Base-by-base conservation (phyloP, 306 rosid species). In the Ceratonia siliqua region DNA sequence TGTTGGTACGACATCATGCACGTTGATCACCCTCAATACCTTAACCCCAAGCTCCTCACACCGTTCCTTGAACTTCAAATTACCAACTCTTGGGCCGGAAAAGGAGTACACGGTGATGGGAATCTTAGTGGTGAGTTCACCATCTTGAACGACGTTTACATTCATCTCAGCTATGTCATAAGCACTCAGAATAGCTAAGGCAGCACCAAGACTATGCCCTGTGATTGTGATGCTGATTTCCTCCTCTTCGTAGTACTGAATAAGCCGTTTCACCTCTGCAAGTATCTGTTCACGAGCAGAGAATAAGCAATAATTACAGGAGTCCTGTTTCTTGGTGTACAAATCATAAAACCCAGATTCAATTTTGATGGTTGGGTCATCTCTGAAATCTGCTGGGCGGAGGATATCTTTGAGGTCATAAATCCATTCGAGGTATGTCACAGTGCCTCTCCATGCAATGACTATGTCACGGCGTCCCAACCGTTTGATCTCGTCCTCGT, bases 71-170 rank as follows among this genome's bases (percentile, higher is more conserved):
- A 91, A 88, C 39, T 46, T 80, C 20, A 89, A 67, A 20, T 91
- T 91, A 45, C 96, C 96, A 12, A 88, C 96, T 25, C 94, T 68
- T 0, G 94, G 96, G 2, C 96, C 94, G 0, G 85, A 81, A 9
- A 91, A 88, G 1, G 93, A 91, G 48, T 41, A 87, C 10, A 88
- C 96, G 0, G 93, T 85, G 12, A 88, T 24, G 0, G 92, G 96
- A 48, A 66, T 78, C 43, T 21, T 71, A 0, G 10, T 14, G 5
- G 22, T 15, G 2, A 4, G 0, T 5, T 49, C 48, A 15, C 14
- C 18, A 1, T 54, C 58, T 18, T 27, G 5, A 3, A 73, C 48
- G 0, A 45, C 43, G 62, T 90, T 85, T 1, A 90, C 22, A 1
- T 77, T 79, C 43, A 89, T 25, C 64, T 88, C 94, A 0, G 94